Evolutionary conservation across 225 moss, liverwort and hornwort genomes (phyloP), one percentile per base, ranked within the genome.

Genomic region (Physcomitrium patens): DNA sequence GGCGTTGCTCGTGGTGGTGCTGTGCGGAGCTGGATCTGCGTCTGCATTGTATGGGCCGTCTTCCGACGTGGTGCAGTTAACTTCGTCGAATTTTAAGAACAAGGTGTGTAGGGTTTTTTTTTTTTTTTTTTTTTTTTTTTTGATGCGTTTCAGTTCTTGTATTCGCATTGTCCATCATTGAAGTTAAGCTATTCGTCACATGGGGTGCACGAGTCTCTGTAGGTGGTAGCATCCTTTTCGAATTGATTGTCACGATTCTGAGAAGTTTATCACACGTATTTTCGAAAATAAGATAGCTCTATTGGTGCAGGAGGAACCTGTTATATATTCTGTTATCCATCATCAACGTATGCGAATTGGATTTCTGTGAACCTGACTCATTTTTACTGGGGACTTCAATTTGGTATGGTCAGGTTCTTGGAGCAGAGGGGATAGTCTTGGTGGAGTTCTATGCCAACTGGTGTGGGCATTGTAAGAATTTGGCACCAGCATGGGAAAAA

Each of bases 401-500:
- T 61, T 71, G 77, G 31, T 66, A 60, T 45, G 23, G 45, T 37
- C 84, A 95, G 95, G 95, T 99, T 22, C 83, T 95, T 67, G 88
- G 91, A 85, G 85, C 92, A 26, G 95, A 99, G 54, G 99, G 99
- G 60, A 54, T 99, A 70, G 89, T 93, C 14, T 73, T 99, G 8
- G 95, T 99, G 76, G 99, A 95, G 84, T 99, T 99, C 70, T 99
- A 89, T 66, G 95, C 95, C 16, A 85, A 90, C 26, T 95, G 99
- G 99, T 95, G 99, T 83, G 99, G 93, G 26, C 99, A 95, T 79
- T 99, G 99, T 84, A 92, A 95, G 78, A 89, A 73, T 57, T 81
- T 99, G 75, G 90, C 72, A 71, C 99, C 99, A 55, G 93, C 89
- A 10, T 99, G 99, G 99, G 93, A 99, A 80, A 99, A 99, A 77